Percentiles rank a stretch among this genome's conserved stretches.
These are phyloP conservation scores for Neonectria hederae DNA, from an alignment of 2,329 filamentous ascomycete genomes.

Conservation along the genomic window DNA sequence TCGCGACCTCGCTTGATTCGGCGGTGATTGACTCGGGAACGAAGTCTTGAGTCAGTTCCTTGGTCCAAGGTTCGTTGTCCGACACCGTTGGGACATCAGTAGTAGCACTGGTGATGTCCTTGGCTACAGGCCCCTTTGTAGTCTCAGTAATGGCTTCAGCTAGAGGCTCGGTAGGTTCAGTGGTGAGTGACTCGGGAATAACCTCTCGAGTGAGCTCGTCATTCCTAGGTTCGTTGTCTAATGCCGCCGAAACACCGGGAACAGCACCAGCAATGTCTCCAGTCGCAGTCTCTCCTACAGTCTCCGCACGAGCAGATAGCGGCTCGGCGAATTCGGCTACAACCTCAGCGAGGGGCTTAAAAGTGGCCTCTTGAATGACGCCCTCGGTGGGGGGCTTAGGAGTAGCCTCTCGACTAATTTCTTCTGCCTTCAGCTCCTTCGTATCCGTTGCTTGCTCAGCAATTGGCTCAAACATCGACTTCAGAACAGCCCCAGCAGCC, in stretches of 20 bases:
- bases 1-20: neutral
- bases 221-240: neutral
- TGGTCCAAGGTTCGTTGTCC: neutral
- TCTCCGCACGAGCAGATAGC: neutral
- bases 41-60: neutral
- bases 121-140: neutral
- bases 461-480: neutral
- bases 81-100: neutral
- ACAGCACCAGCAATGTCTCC: neutral
- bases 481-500: neutral
- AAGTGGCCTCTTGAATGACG: neutral
- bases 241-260: neutral
- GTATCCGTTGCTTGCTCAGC: slow-evolving; percentile 5
- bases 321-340: neutral
- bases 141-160: slow-evolving; percentile 7
- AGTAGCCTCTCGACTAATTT: neutral
- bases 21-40: neutral
- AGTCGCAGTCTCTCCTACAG: neutral
- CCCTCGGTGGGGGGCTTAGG: neutral
- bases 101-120: neutral
- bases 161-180: neutral
- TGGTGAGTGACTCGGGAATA: neutral
- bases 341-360: slow-evolving; percentile 2
- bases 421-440: neutral
- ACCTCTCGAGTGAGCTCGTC: neutral